Conservation (phyloP, 225 moss, liverwort and hornwort genomes). For the Physcomitrium patens region DNA sequence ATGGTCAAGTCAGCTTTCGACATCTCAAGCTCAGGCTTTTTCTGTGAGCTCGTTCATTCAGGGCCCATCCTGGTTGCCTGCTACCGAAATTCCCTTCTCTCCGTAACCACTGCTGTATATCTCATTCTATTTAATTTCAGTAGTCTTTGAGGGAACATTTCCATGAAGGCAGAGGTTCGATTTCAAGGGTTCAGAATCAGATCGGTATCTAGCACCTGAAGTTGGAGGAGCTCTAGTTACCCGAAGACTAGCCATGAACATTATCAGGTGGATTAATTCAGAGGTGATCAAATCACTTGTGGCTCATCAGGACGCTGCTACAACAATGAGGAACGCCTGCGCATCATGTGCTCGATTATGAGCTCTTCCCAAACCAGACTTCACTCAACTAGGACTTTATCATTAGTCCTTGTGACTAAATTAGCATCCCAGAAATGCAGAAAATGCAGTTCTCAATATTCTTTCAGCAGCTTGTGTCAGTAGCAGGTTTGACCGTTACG, state of each 20-base stretch:
- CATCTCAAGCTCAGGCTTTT: conserved; percentile 56
- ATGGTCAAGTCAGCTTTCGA: conserved; percentile 56
- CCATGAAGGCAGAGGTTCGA: not conserved
- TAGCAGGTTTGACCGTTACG: not conserved
- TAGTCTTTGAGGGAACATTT: not conserved
- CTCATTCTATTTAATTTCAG: not conserved
- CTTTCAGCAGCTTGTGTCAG: conserved; percentile 30
- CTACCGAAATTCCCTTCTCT: conserved; percentile 47
- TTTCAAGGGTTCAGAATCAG: not conserved
- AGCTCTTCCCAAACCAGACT: conserved; percentile 16
- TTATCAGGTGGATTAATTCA: conserved; percentile 21
- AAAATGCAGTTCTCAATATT: conserved; percentile 27
- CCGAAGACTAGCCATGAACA: not conserved
- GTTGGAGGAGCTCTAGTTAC: not conserved
- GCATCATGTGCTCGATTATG: not conserved
- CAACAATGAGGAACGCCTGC: conserved; percentile 4
- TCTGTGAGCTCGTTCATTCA: conserved; percentile 61
- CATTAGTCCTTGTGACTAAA: conserved; percentile 27
- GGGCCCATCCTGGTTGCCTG: conserved; percentile 52
- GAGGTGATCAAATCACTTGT: conserved; percentile 25
- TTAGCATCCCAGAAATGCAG: not conserved
- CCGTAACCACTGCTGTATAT: conserved; percentile 26
- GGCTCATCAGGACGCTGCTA: not conserved
- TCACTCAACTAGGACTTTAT: conserved; percentile 4
- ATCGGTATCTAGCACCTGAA: conserved; percentile 3